Percentiles rank a stretch among this genome's conserved stretches.
phyloP scores from a whole-genome alignment of 2,329 filamentous ascomycete species.

The Fusarium solani-melongenae region DNA sequence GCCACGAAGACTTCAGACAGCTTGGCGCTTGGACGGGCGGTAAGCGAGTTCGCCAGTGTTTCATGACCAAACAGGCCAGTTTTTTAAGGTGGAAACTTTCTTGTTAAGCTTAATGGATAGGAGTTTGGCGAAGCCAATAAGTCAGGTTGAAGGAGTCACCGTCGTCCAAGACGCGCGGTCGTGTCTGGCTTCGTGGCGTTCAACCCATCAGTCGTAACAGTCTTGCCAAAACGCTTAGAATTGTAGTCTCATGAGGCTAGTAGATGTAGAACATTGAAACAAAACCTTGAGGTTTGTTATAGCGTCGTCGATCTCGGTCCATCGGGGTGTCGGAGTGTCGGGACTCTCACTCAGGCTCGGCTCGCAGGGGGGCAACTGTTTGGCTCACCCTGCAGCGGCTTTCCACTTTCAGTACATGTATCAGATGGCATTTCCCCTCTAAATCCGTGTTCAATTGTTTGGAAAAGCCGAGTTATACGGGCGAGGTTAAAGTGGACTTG shows the following conservation, averaged over 20 bases:
- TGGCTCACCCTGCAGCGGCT: not conserved
- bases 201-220: not conserved
- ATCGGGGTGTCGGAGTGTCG: not conserved
- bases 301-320: not conserved
- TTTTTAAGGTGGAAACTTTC: not conserved
- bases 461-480: not conserved
- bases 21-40: constrained; percentile 4
- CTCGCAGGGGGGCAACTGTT: not conserved
- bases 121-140: not conserved
- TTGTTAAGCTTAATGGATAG: not conserved
- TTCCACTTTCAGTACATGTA: not conserved
- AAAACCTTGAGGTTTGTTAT: not conserved
- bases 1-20: constrained; percentile 6
- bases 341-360: not conserved
- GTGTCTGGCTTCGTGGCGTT: not conserved
- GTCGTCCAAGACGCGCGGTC: not conserved
- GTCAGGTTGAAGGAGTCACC: not conserved
- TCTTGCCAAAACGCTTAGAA: not conserved
- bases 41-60: constrained; percentile 23
- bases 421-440: not conserved
- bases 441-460: too few species aligned
- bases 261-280: not conserved
- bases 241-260: not conserved
- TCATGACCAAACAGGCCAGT: constrained; percentile 4
- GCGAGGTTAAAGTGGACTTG: too few species aligned